Evolutionary conservation across 2,329 filamentous ascomycete species (phyloP), one percentile per base, ranked within the genome.

Genomic region (Chaetothyriales sp.): DNA sequence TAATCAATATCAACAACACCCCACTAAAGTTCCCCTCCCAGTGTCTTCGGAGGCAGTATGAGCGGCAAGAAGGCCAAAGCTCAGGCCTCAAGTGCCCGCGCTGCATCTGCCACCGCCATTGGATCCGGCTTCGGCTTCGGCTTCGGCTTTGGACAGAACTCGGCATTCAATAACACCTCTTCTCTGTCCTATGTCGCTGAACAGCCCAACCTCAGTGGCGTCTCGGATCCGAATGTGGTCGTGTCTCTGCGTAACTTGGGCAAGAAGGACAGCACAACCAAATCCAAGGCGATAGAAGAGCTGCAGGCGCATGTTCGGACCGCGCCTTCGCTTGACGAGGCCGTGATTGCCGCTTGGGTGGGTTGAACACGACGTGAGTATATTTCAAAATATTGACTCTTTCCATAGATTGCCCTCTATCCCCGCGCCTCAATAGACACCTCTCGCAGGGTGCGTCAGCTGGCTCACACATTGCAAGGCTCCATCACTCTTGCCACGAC

Each of bases 251-350:
- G 95, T 68, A 95, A 93, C 60, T 69, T 95, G 2, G 76, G 82
- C 48, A 98, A 96, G 70, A 94, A 92, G 68, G 90, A 95, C 69
- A 83, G 82, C 61, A 94, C 81, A 9, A 98, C 92, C 39, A 94
- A 95, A 65, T 76, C 83, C 6, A 95, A 90, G 65, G 90, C 86
- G 0, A 71, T 98, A 25, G 89, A 96, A 60, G 90, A 96, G 49
- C 69, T 98, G 18, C 74, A 86, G 46, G 65, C 76, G 71, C 86
- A 42, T 73, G 76, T 71, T 65, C 74, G 66, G 43, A 74, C 49
- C n/a, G 42, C 53, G 6, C 39, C 51, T 26, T 49, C 47, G 15
- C 42, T 49, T 64, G 64, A 76, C 74, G 54, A 95, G 59, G 74
- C 81, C 9, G 69, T 96, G n/a, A 68, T 96, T 50, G 84, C 92